Base-by-base conservation (phyloP, 352 stramenopile genomes). In the Phytophthora citricola region DNA sequence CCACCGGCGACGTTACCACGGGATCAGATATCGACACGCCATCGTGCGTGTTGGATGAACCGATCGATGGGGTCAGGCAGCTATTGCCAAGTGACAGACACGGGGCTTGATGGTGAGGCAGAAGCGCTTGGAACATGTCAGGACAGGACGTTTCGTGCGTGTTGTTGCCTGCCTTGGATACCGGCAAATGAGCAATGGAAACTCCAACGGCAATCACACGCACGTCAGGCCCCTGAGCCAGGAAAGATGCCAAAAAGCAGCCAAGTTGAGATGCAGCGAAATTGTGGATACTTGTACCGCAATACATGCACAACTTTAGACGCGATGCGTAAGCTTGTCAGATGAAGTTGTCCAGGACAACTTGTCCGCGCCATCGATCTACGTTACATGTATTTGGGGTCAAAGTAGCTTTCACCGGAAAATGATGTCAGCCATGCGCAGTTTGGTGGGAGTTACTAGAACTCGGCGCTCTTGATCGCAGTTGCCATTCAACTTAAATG, bases 81-180 rank as follows among this genome's bases (percentile, higher is more conserved):
- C 49, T 41, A 64, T 64, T 64, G 40, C 55, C 32, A 57, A 69
- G 63, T 67, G 67, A 72, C 54, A 53, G 66, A 75, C 66, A 46
- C 41, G 47, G 17, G 17, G 17, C 17, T 20, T 20, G 17, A 20
- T 20, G 26, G 36, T 63, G 24, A 26, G 4, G 24, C 24, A 26
- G 24, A 26, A 26, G 24, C 24, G 24, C 24, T 26, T 26, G 24
- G 24, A 20, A 20, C 17, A 20, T 20, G 17, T 20, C 17, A 20
- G 17, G 17, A 20, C 17, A 20, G 17, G 17, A 20, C 17, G 17
- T 20, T 20, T 20, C 17, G 17, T 26, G 24, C 24, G 24, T 26
- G 24, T 26, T 26, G 24, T 26, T 26, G 17, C 17, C 17, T 20
- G 17, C 17, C 17, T 20, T 20, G 17, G 17, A 20, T 20, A 20